Percentiles rank a stretch among this genome's conserved stretches.
These are phyloP conservation scores for Talaromyces sp. DNA, from an alignment of 2,329 filamentous ascomycete genomes.

Conservation along the genomic window DNA sequence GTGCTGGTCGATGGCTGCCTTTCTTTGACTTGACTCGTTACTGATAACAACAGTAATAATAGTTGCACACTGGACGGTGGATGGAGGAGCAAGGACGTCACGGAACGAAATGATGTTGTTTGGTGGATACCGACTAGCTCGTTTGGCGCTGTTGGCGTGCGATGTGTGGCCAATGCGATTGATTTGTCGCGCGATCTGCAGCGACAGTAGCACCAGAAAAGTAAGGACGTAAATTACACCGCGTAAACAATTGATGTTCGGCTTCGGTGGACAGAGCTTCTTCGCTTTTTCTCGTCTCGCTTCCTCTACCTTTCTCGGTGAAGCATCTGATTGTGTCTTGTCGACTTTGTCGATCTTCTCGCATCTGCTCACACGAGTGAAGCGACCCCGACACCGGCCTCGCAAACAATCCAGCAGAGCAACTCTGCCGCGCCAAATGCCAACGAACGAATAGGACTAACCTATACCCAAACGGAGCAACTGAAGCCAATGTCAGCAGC, in stretches of 20 bases:
- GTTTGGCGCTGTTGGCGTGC: neutral
- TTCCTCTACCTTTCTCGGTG: neutral
- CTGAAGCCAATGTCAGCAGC: neutral
- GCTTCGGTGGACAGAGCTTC: neutral
- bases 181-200: neutral
- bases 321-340: neutral
- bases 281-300: neutral
- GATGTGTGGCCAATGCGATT: neutral
- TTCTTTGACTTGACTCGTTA: neutral
- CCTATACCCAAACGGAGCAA: neutral
- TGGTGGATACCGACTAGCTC: neutral
- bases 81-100: neutral
- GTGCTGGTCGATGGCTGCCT: neutral
- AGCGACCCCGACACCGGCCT: neutral
- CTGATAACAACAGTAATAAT: neutral
- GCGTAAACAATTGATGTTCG: neutral
- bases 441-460: neutral
- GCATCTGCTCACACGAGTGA: neutral
- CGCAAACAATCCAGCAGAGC: neutral
- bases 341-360: neutral
- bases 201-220: neutral
- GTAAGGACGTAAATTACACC: constrained; percentile 4
- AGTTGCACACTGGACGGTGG: neutral
- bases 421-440: neutral
- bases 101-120: neutral